These are phyloP conservation scores for Aspergillus pseudoviridinutans DNA, from an alignment of 2,329 filamentous ascomycete species.

Conservation along the genomic window DNA sequence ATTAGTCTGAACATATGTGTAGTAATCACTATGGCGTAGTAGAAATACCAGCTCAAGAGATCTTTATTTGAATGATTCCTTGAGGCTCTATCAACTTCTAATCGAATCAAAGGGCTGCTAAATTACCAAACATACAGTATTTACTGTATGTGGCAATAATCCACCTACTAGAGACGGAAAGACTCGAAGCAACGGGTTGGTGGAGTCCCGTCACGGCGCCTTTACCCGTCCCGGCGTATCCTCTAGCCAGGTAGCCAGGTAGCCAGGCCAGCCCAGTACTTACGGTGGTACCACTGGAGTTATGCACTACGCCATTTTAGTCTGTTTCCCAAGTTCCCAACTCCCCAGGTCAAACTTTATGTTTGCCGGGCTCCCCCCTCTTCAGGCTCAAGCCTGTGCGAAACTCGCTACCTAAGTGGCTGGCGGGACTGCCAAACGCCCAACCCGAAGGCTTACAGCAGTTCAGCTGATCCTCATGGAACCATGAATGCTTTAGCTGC, in stretches of 20 bases:
- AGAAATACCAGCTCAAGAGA: background rate
- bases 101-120: background rate
- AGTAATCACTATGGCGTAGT: background rate
- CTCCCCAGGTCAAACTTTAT: background rate
- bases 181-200: slow-evolving; percentile 13
- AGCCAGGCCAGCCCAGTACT: background rate
- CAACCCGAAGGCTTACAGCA: slow-evolving; percentile 18
- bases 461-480: slow-evolving; percentile 32
- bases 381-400: slow-evolving; percentile 9
- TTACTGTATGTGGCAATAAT: background rate
- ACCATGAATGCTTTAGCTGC: slow-evolving; percentile 23
- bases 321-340: background rate
- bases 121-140: background rate
- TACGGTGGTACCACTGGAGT: background rate
- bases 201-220: slow-evolving; percentile 24
- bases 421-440: slow-evolving; percentile 15
- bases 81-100: background rate
- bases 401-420: slow-evolving; percentile 9
- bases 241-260: slow-evolving; percentile 3
- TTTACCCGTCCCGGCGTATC: slow-evolving; percentile 25
- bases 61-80: background rate
- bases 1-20: background rate
- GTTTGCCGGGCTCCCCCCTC: slow-evolving; percentile 16
- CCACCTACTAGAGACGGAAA: slow-evolving; percentile 10
- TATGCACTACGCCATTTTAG: background rate